These are phyloP conservation scores for Prunus armeniaca DNA, from an alignment of 306 rosid genomes.

Conservation along the genomic window DNA sequence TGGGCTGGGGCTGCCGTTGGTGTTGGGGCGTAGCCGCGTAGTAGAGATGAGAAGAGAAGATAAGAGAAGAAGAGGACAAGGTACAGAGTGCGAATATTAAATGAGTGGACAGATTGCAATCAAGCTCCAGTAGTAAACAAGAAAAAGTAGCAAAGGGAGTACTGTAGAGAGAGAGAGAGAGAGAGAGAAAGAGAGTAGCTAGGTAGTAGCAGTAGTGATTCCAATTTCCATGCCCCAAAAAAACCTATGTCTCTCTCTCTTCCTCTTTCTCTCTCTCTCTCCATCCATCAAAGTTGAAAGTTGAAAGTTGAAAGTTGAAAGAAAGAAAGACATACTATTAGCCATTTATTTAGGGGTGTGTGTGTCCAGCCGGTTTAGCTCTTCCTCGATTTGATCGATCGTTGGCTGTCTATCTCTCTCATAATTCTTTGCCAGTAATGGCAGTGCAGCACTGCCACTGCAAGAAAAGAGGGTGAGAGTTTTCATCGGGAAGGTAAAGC, in stretches of 20 bases:
- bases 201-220: slow-evolving; percentile 26
- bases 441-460: slow-evolving; percentile 75
- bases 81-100: slow-evolving; percentile 48
- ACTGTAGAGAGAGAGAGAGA: neutral
- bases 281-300: slow-evolving; percentile 10
- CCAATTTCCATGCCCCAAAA: neutral
- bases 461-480: slow-evolving; percentile 66
- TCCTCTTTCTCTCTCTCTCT: neutral
- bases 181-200: neutral
- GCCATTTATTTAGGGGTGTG: neutral
- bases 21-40: neutral
- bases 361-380: slow-evolving; percentile 3
- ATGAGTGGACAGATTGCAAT: slow-evolving; percentile 59
- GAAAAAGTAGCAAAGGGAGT: slow-evolving; percentile 8
- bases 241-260: neutral
- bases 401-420: slow-evolving; percentile 32
- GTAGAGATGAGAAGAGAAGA: too few relatives aligned
- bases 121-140: slow-evolving; percentile 30
- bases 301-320: too few relatives aligned
- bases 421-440: slow-evolving; percentile 54
- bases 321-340: neutral
- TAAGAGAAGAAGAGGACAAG: slow-evolving; percentile 33
- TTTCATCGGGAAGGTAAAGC: slow-evolving; percentile 98
- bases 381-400: slow-evolving; percentile 88
- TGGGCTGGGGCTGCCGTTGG: neutral